A percentile compares a stretch with the other conserved stretches of the same genome.
These are phyloP conservation scores for Quercus parvula DNA, from an alignment of 306 rosid species.

Conservation along the genomic window DNA sequence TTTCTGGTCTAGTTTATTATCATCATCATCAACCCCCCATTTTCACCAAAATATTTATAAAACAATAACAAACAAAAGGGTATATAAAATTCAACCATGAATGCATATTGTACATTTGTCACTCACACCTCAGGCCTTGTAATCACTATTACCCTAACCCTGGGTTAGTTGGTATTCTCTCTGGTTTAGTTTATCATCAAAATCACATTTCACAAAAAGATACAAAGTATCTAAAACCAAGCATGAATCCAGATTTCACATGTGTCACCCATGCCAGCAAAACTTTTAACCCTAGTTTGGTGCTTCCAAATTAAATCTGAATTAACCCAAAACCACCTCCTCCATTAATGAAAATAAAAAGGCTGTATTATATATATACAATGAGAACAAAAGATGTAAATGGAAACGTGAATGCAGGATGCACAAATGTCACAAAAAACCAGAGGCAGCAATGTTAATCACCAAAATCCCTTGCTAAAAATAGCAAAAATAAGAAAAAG, in stretches of 20 bases:
- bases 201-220: background rate
- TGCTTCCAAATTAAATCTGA: slow-evolving; percentile 32
- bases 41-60: slow-evolving; percentile 1
- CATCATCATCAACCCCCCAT: no score
- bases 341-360: no score
- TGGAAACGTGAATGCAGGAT: slow-evolving; percentile 49
- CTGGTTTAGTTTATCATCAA: background rate
- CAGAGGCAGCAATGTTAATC: slow-evolving; percentile 25
- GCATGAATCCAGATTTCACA: slow-evolving; percentile 51
- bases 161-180: background rate
- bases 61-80: background rate
- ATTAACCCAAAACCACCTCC: slow-evolving; percentile 10
- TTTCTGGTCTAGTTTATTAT: background rate
- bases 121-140: background rate
- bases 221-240: background rate
- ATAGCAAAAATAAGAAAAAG: slow-evolving; percentile 36
- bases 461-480: slow-evolving; percentile 47
- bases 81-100: background rate
- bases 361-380: background rate
- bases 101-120: slow-evolving; percentile 10
- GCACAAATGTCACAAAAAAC: slow-evolving; percentile 80
- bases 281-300: slow-evolving; percentile 20
- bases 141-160: background rate
- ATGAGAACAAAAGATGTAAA: slow-evolving; percentile 37
- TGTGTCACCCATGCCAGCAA: slow-evolving; percentile 36